Percentiles rank a stretch among this genome's conserved stretches.
These are phyloP conservation scores for Kuraishia piskuri DNA, from an alignment of 805 yeast genomes.

Conservation along the genomic window DNA sequence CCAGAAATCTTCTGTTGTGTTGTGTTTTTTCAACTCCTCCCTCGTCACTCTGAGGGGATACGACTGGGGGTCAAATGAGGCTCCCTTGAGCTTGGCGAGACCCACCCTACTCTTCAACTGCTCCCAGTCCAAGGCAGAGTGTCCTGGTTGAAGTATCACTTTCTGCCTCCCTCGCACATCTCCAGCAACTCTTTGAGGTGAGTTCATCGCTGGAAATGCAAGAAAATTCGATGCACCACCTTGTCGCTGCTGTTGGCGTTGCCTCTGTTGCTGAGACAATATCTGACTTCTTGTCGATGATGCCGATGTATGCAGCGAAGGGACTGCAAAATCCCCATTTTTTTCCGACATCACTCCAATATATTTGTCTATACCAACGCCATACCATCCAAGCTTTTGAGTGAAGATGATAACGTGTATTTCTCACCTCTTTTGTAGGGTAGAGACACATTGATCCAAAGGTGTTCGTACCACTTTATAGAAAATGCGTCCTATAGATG, in stretches of 20 bases:
- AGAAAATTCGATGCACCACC: neutral
- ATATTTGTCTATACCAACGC: too few relatives aligned
- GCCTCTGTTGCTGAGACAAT: neutral
- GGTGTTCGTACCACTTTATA: neutral
- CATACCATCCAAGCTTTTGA: too few relatives aligned
- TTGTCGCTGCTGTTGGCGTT: neutral
- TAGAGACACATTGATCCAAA: too few relatives aligned
- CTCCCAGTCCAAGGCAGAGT: constrained; percentile 87
- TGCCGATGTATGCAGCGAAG: neutral
- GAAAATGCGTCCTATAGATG: neutral
- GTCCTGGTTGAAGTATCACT: constrained; percentile 66
- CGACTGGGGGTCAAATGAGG: constrained; percentile 28
- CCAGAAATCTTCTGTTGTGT: constrained; percentile 69
- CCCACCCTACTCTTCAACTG: constrained; percentile 31
- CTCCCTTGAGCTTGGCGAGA: constrained; percentile 40
- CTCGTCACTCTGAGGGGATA: constrained; percentile 51
- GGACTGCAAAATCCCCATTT: neutral
- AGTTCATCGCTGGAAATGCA: constrained; percentile 10
- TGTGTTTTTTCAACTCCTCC: constrained; percentile 55
- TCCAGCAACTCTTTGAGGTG: constrained; percentile 12
- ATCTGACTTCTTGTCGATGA: neutral
- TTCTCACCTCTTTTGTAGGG: too few relatives aligned
- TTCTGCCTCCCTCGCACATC: constrained; percentile 30
- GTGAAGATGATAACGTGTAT: too few relatives aligned
- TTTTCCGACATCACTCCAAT: neutral